Conservation (phyloP, 441 rosid species). For the Metrosideros polymorpha region DNA sequence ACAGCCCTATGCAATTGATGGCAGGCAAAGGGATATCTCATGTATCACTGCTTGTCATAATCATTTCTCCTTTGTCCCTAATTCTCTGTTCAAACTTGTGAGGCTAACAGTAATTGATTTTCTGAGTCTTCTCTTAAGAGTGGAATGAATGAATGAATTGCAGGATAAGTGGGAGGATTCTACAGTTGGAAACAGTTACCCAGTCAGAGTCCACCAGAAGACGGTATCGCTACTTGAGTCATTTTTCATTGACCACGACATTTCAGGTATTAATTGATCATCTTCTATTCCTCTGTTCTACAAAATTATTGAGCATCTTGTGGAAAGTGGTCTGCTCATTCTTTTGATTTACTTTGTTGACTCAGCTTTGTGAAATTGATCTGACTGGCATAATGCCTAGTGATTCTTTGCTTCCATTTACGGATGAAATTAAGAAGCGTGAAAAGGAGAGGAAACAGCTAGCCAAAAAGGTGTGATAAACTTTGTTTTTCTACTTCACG, state of each 20-base stretch:
- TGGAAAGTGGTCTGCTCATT: background rate
- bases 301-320: background rate
- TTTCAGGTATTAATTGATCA: slow-evolving; percentile 43
- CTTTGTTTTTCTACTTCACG: background rate
- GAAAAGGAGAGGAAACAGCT: slow-evolving; percentile 73
- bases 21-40: background rate
- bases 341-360: slow-evolving; percentile 1
- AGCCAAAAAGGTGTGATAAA: slow-evolving; percentile 50
- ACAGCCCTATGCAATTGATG: background rate
- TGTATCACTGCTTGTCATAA: background rate
- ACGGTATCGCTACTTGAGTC: slow-evolving; percentile 85
- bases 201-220: slow-evolving; percentile 81
- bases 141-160: background rate
- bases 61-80: background rate
- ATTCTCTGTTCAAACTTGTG: background rate
- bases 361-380: slow-evolving; percentile 93
- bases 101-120: background rate
- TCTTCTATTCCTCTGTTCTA: background rate
- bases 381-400: slow-evolving; percentile 55
- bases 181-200: slow-evolving; percentile 77
- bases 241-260: slow-evolving; percentile 81
- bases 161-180: slow-evolving; percentile 73
- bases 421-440: slow-evolving; percentile 88
- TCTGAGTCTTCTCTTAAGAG: background rate
- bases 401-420: slow-evolving; percentile 63